Evolutionary conservation across 768 basidiomycete species (phyloP).

Genomic region (Amanita brunnescens): DNA sequence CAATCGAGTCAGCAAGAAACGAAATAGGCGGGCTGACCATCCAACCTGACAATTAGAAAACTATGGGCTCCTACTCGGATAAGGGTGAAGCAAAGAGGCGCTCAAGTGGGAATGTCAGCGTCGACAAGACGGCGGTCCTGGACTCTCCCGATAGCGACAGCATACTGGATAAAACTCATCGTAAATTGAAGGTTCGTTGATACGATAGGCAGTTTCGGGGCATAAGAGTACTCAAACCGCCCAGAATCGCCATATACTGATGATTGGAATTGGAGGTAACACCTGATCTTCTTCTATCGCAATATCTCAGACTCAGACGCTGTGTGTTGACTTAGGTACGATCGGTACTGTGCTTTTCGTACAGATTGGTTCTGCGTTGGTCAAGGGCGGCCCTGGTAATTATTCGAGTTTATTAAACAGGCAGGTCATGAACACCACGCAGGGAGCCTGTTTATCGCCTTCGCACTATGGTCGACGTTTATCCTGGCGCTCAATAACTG

Average conservation of each 20-base stretch:
- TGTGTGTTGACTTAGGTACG: slow-evolving; percentile 33
- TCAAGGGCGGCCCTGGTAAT: slow-evolving; percentile 54
- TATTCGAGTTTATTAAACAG: slow-evolving; percentile 7
- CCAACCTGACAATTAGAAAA: too few species aligned
- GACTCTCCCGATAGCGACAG: neutral
- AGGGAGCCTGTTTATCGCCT: slow-evolving; percentile 43
- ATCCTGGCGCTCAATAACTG: slow-evolving; percentile 43
- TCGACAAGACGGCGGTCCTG: neutral
- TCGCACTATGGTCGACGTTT: slow-evolving; percentile 40
- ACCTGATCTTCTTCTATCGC: slow-evolving; percentile 5
- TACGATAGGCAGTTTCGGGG: too few species aligned
- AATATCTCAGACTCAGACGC: neutral
- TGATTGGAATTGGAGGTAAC: slow-evolving; percentile 43
- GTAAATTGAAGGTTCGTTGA: slow-evolving; percentile 28
- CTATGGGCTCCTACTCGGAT: neutral
- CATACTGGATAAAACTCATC: slow-evolving; percentile 24
- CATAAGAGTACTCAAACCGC: neutral
- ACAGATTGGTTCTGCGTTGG: slow-evolving; percentile 55
- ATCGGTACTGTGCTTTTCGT: slow-evolving; percentile 71
- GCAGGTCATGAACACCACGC: neutral
- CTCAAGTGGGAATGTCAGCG: neutral
- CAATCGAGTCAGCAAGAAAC: too few species aligned
- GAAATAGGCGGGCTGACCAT: neutral
- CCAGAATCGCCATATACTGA: slow-evolving; percentile 42
- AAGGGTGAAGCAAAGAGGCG: neutral